Base-by-base conservation (phyloP, 2,329 filamentous ascomycete genomes). In the Nemania abortiva region DNA sequence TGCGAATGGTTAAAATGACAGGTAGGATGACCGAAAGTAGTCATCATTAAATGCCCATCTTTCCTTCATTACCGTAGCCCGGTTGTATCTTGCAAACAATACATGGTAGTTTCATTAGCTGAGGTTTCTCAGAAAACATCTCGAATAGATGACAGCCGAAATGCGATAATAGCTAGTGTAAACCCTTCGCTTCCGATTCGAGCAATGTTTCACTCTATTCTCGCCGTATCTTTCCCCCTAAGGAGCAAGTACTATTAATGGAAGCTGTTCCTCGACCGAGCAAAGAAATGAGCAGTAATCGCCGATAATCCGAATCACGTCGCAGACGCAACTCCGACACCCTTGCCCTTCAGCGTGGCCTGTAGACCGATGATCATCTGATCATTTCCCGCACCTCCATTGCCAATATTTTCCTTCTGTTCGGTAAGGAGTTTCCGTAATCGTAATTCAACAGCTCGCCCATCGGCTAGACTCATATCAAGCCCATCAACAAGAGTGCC, bases 381-480 rank as follows among this genome's bases (percentile, higher is more conserved):
- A n/a, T 18, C 37, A 9, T 59, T 34, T 27, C 9, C 54, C 13
- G 29, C 37, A 13, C 9, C 37, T 20, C 29, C 34, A 3, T 55
- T 18, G 37, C 52, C 45, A 24, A 62, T 47, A 10, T 69, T 63
- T 37, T 69, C 63, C 59, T 68, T 67, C 24, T 72, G 69, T 5
- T 50, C 34, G 2, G 64, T 58, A 6, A 79, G 64, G 4, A 77
- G 29, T 18, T 58, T 61, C 50, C 73, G 72, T 1, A 79, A 59
- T 29, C 72, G 71, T 6, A 62, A 58, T 56, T 79, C 76, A 13
- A 78, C 66, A 47, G 64, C 29, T 18, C 62, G 70, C 29, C 70
- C 74, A 31, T 76, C 74, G 9, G 66, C 69, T 39, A 76, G 62
- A 37, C 64, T 70, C 71, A 79, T 76, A 22, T 77, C 76, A 29